Evolutionary conservation across 1,284 basidiomycete genomes (phyloP).

Genomic region (Erythrobasidium hasegawianum): DNA sequence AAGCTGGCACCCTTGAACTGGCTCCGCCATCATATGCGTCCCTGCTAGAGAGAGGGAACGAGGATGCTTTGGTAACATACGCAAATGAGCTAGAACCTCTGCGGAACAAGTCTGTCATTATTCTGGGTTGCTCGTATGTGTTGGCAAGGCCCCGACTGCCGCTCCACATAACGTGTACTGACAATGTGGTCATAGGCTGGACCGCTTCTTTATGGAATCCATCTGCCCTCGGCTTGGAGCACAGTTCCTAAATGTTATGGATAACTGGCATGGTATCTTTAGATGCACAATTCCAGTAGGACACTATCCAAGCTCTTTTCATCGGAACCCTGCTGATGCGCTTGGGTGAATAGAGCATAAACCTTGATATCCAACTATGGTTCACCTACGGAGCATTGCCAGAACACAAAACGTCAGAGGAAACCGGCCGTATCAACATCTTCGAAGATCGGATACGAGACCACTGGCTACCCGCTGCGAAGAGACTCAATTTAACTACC

Average conservation of each 20-base stretch:
- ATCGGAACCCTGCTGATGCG: too few relatives aligned
- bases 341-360: too few relatives aligned
- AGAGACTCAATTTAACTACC: background rate
- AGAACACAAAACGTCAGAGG: background rate
- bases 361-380: slow-evolving; percentile 5
- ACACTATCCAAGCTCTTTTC: too few relatives aligned
- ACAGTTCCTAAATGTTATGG: too few relatives aligned
- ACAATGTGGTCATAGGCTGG: too few relatives aligned
- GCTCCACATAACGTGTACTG: too few relatives aligned
- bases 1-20: background rate
- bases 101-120: background rate
- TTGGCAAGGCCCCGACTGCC: too few relatives aligned
- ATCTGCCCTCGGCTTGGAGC: too few relatives aligned
- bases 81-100: background rate
- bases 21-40: background rate
- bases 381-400: slow-evolving; percentile 8
- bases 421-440: background rate
- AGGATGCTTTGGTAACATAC: background rate
- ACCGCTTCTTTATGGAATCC: too few relatives aligned
- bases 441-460: slow-evolving; percentile 13
- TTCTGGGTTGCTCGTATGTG: background rate
- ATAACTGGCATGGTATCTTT: slow-evolving; percentile 8
- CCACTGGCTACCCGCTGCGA: slow-evolving; percentile 1
- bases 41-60: background rate
- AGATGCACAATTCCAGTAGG: slow-evolving; percentile 1